Evolutionary conservation across 352 stramenopile species (phyloP).

Genomic region (Pythium folliculosum): DNA sequence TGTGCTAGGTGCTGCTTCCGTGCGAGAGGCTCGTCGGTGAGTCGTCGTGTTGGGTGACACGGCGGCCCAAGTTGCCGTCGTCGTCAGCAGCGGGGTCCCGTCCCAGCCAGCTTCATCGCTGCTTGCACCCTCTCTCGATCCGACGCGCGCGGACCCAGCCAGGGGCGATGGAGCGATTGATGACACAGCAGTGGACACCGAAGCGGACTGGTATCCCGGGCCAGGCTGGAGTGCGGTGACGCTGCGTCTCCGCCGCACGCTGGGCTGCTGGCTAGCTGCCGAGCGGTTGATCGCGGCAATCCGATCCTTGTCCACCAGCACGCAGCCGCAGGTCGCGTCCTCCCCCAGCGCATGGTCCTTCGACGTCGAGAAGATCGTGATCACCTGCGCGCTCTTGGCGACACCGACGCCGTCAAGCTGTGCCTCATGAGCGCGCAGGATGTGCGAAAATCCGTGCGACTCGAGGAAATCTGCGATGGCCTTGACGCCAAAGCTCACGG

Average conservation of each 20-base stretch:
- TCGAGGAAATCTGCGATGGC: conserved; percentile 66
- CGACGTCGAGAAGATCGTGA: conserved; percentile 77
- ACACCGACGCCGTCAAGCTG: conserved; percentile 82
- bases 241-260: conserved; percentile 40
- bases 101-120: no score
- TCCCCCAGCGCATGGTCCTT: conserved; percentile 71
- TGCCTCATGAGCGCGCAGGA: conserved; percentile 80
- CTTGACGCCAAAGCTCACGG: conserved; percentile 73
- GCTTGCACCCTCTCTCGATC: no score
- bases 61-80: neutral
- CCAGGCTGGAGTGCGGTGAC: conserved; percentile 15
- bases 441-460: conserved; percentile 51
- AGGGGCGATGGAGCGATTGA: no score
- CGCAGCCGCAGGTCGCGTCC: conserved; percentile 56
- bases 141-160: no score
- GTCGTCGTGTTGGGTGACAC: neutral
- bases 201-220: neutral
- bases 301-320: conserved; percentile 66
- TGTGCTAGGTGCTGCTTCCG: neutral
- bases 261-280: conserved; percentile 22
- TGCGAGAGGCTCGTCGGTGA: neutral
- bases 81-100: neutral
- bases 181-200: neutral
- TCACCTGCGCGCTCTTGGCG: conserved; percentile 51
- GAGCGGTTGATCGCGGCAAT: conserved; percentile 60